Evolutionary conservation across 108 stramenopile genomes (phyloP).

Genomic region (Bacterosira constricta): DNA sequence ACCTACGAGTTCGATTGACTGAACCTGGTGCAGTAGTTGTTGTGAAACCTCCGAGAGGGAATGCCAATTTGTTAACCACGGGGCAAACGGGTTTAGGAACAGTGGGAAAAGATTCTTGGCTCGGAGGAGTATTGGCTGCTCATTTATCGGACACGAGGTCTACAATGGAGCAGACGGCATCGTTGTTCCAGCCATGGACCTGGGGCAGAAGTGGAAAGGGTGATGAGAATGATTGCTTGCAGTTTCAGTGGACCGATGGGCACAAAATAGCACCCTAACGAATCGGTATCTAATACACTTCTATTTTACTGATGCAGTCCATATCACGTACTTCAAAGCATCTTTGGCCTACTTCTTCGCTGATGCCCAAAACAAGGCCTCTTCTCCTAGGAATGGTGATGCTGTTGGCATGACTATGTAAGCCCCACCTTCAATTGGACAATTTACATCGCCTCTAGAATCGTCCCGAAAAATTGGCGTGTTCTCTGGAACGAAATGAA

Average conservation of each 20-base stretch:
- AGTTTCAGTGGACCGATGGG: conserved; percentile 26
- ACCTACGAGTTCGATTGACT: conserved; percentile 28
- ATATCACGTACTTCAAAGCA: background rate
- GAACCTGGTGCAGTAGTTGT: conserved; percentile 45
- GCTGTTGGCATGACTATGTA: conserved; percentile 47
- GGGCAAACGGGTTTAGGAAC: conserved; percentile 20
- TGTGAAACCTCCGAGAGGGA: conserved; percentile 42
- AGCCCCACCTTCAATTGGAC: conserved; percentile 32
- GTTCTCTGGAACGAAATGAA: conserved; percentile 27
- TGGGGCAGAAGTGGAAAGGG: conserved; percentile 45
- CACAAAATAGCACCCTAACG: background rate
- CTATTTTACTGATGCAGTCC: background rate
- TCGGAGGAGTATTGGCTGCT: conserved; percentile 50
- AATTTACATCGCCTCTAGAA: conserved; percentile 27
- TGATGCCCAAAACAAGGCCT: conserved; percentile 46
- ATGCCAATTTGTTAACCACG: conserved; percentile 4
- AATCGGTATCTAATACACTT: background rate
- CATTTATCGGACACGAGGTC: conserved; percentile 36
- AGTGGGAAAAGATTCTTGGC: conserved; percentile 44
- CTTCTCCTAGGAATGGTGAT: conserved; percentile 35
- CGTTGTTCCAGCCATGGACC: conserved; percentile 52
- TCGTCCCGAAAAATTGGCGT: conserved; percentile 33
- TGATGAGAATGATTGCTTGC: conserved; percentile 16
- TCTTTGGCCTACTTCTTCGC: background rate
- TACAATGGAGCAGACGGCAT: conserved; percentile 31